Evolutionary conservation across 257 asterid genomes (phyloP).

Genomic region (Euphrasia confusa): DNA sequence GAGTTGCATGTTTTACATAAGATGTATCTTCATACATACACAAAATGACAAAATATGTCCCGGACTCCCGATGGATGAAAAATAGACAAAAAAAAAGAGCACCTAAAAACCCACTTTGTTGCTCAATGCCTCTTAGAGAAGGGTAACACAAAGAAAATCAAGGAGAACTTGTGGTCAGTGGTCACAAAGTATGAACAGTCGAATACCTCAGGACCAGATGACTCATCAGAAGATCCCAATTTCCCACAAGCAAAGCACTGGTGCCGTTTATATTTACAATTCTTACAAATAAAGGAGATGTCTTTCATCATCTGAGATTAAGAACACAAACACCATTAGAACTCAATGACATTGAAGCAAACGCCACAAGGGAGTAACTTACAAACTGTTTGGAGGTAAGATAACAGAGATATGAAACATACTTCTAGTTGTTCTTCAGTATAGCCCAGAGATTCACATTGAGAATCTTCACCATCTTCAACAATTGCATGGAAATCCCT

Average conservation of each 20-base stretch:
- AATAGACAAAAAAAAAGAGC: neutral
- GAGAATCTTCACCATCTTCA: constrained; percentile 54
- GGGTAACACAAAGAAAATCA: neutral
- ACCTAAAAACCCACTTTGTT: neutral
- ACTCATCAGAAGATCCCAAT: constrained; percentile 82
- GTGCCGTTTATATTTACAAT: constrained; percentile 67
- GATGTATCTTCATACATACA: neutral
- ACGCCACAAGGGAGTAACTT: constrained; percentile 14
- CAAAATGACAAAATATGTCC: neutral
- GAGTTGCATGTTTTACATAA: neutral
- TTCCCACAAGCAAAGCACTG: constrained; percentile 80
- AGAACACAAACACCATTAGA: constrained; percentile 22
- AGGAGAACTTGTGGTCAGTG: constrained; percentile 15
- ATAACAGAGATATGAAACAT: constrained; percentile 23
- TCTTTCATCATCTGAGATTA: constrained; percentile 40
- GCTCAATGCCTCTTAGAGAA: constrained; percentile 7
- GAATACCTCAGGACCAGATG: constrained; percentile 69
- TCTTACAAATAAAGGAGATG: constrained; percentile 52
- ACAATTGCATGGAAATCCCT: constrained; percentile 78
- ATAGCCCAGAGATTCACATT: constrained; percentile 58
- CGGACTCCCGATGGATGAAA: neutral
- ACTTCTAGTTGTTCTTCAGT: constrained; percentile 49
- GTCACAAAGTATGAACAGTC: constrained; percentile 7
- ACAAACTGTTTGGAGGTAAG: neutral
- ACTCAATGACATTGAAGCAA: constrained; percentile 17